phyloP scores from a whole-genome alignment of 108 stramenopile species.

The Cyclotella choctawhatcheeana region DNA sequence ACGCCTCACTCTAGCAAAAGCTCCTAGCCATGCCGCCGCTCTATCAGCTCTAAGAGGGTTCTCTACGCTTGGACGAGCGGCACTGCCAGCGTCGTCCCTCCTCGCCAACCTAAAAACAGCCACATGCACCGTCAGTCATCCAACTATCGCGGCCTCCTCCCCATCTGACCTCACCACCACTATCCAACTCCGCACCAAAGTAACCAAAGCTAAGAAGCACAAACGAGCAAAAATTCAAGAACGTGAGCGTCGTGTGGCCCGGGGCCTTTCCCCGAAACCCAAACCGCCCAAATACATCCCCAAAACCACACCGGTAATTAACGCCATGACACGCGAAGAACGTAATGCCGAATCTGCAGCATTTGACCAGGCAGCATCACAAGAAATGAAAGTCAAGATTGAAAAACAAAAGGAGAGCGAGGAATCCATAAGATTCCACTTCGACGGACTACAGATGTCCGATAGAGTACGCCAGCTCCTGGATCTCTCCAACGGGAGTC shows the following conservation, averaged over 20 bases:
- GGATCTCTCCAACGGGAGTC: slow-evolving; percentile 79
- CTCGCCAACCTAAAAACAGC: neutral
- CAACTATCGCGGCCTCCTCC: neutral
- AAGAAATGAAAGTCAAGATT: slow-evolving; percentile 69
- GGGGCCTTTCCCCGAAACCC: slow-evolving; percentile 49
- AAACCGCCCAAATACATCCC: slow-evolving; percentile 72
- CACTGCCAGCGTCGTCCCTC: neutral
- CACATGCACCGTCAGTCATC: neutral
- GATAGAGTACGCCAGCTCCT: slow-evolving; percentile 78
- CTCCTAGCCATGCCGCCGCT: neutral
- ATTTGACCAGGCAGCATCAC: slow-evolving; percentile 57
- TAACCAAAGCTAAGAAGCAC: slow-evolving; percentile 44
- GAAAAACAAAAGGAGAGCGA: slow-evolving; percentile 39
- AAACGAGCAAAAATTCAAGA: slow-evolving; percentile 49
- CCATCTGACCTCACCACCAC: slow-evolving; percentile 3
- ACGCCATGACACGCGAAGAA: slow-evolving; percentile 69
- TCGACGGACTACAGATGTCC: slow-evolving; percentile 61
- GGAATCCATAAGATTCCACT: slow-evolving; percentile 44
- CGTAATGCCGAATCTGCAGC: slow-evolving; percentile 60
- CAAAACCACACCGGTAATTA: slow-evolving; percentile 67
- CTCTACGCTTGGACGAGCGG: neutral
- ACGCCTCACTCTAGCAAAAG: neutral
- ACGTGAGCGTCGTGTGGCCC: slow-evolving; percentile 43
- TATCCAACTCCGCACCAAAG: slow-evolving; percentile 22
- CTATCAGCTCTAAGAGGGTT: neutral